Conservation (phyloP, 306 rosid species). For the Rosa rugosa region DNA sequence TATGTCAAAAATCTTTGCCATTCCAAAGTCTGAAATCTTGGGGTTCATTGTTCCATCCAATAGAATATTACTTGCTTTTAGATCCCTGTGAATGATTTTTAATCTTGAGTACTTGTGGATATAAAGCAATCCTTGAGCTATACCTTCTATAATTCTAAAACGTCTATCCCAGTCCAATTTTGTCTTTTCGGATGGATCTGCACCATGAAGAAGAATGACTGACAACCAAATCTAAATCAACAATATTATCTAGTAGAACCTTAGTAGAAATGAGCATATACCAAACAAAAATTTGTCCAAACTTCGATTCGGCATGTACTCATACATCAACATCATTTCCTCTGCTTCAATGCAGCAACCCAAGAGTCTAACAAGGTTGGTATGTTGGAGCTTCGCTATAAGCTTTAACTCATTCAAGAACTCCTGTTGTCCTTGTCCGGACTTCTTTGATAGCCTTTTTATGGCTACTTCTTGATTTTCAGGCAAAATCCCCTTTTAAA, state of each 20-base stretch:
- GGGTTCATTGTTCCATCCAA: slow-evolving; percentile 25
- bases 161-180: slow-evolving; percentile 33
- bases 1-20: slow-evolving; percentile 23
- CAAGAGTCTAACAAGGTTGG: slow-evolving; percentile 44
- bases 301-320: slow-evolving; percentile 52
- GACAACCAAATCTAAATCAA: no score
- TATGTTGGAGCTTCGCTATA: slow-evolving; percentile 48
- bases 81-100: slow-evolving; percentile 25
- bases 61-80: slow-evolving; percentile 27
- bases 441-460: slow-evolving; percentile 46
- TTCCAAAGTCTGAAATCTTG: slow-evolving; percentile 24
- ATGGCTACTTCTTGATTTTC: slow-evolving; percentile 39
- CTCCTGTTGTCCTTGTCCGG: slow-evolving; percentile 42
- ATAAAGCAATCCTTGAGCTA: slow-evolving; percentile 13
- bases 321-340: slow-evolving; percentile 51
- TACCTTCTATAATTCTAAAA: slow-evolving; percentile 31
- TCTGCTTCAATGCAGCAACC: slow-evolving; percentile 40
- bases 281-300: slow-evolving; percentile 46
- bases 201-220: background rate
- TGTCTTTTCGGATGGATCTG: background rate
- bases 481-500: slow-evolving; percentile 41
- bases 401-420: slow-evolving; percentile 41
- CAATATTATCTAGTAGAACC: no score
- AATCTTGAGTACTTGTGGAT: slow-evolving; percentile 22
- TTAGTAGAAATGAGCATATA: no score